Percentiles rank a stretch among this genome's conserved stretches.
Conservation (phyloP, 164 flowering plant species). For the Paratinospora sagittata region DNA sequence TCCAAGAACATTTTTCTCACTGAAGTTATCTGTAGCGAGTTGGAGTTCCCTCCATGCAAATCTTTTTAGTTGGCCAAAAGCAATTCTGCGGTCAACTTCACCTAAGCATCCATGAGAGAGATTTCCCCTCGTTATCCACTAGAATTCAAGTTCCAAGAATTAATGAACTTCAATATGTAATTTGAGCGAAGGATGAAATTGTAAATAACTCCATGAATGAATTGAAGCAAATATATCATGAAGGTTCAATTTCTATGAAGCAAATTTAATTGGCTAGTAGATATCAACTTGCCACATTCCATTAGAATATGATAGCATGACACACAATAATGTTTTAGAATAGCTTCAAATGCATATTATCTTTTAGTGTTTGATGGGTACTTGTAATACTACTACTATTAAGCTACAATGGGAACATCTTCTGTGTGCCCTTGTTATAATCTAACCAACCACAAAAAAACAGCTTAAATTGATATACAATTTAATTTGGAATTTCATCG, state of each 20-base stretch:
- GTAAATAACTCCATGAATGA: no score
- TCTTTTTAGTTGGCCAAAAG: conserved; percentile 75
- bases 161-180: neutral
- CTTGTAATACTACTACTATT: neutral
- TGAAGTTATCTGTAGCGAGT: conserved; percentile 74
- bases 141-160: no score
- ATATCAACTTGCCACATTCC: neutral
- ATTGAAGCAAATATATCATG: neutral
- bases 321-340: neutral
- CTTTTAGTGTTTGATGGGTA: neutral
- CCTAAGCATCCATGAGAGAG: conserved; percentile 28
- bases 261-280: neutral
- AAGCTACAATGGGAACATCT: no score
- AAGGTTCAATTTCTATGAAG: neutral
- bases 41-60: conserved; percentile 80
- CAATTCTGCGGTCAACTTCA: conserved; percentile 74
- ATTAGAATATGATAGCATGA: neutral
- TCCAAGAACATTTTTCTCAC: conserved; percentile 75
- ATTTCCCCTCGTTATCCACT: neutral
- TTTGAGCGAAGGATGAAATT: neutral
- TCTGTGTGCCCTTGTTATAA: no score
- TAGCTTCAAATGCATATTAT: neutral
- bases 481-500: neutral
- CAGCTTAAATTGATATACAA: neutral
- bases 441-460: no score